These are phyloP conservation scores for Azolla pinnata DNA, from an alignment of 75 land plant species.

Conservation along the genomic window DNA sequence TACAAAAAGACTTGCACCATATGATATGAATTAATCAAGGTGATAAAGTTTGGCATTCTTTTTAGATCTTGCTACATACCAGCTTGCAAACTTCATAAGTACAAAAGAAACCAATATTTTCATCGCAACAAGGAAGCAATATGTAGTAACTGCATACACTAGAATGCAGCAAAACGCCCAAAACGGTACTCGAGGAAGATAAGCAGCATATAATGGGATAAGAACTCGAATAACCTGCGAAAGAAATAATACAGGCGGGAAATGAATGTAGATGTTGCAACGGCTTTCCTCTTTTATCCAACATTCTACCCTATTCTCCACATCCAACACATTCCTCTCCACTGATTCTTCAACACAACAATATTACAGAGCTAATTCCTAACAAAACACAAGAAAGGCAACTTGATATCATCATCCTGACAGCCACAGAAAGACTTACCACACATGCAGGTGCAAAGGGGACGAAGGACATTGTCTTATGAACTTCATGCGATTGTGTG, in stretches of 20 bases:
- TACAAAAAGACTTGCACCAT: too few species aligned
- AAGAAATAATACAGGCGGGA: neutral
- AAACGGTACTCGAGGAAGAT: slow-evolving; percentile 55
- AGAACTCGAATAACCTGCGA: slow-evolving; percentile 77
- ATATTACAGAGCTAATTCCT: neutral
- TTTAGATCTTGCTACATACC: slow-evolving; percentile 62
- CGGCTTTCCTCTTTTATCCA: too few species aligned
- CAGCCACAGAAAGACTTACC: slow-evolving; percentile 24
- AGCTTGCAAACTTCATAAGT: slow-evolving; percentile 58
- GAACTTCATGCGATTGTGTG: slow-evolving; percentile 37
- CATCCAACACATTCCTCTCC: neutral
- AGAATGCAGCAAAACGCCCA: slow-evolving; percentile 36
- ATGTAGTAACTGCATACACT: slow-evolving; percentile 45
- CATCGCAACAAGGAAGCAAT: slow-evolving; percentile 47
- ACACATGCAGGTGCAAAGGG: slow-evolving; percentile 99
- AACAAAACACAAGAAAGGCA: neutral
- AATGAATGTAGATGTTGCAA: too few species aligned
- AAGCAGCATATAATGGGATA: slow-evolving; percentile 75
- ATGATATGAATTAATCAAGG: slow-evolving; percentile 52
- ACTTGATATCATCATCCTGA: neutral
- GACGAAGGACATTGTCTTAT: slow-evolving; percentile 57
- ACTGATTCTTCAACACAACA: neutral
- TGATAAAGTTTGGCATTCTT: slow-evolving; percentile 56
- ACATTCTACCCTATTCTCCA: neutral
- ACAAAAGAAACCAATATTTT: slow-evolving; percentile 67